phyloP scores from a whole-genome alignment of 2,329 filamentous ascomycete genomes.

The Dryadomyces sulphureus region DNA sequence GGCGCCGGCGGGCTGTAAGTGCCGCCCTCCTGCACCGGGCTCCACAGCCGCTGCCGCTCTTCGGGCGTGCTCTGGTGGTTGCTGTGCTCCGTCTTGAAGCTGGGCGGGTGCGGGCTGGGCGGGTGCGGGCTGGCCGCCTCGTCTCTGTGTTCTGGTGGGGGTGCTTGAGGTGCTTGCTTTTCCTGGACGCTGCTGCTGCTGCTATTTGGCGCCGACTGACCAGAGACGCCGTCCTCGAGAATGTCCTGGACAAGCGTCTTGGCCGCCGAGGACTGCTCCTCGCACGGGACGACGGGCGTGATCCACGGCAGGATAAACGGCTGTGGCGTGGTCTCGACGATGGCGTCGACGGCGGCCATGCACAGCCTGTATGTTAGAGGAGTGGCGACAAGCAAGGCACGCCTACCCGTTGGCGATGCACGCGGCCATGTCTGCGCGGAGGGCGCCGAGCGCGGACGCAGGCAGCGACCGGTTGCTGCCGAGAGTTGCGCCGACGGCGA shows the following conservation, averaged over 20 bases:
- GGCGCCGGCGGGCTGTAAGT: background rate
- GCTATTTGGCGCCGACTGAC: background rate
- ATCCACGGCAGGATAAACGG: constrained; percentile 13
- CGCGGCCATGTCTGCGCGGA: constrained; percentile 8
- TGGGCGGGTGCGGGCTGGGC: background rate
- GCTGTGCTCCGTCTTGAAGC: background rate
- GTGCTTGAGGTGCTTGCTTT: background rate
- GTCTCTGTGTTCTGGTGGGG: background rate
- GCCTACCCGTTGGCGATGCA: constrained; percentile 7
- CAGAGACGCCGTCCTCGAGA: constrained; percentile 9
- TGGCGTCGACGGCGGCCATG: constrained; percentile 3
- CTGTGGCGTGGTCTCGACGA: constrained; percentile 7
- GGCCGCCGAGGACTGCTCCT: constrained; percentile 3
- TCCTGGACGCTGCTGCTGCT: background rate
- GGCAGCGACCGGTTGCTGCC: background rate
- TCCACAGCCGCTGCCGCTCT: background rate
- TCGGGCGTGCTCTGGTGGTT: background rate
- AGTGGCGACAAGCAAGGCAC: background rate
- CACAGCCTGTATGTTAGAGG: background rate
- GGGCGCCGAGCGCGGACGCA: background rate
- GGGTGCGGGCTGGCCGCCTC: background rate
- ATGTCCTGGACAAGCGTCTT: constrained; percentile 9
- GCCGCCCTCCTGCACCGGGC: background rate
- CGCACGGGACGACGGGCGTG: constrained; percentile 7
- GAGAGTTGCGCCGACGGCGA: constrained; percentile 15